A percentile compares a stretch with the other conserved stretches of the same genome.
phyloP scores from a whole-genome alignment of 169 alveolate genomes.

The Theileria annulata region DNA sequence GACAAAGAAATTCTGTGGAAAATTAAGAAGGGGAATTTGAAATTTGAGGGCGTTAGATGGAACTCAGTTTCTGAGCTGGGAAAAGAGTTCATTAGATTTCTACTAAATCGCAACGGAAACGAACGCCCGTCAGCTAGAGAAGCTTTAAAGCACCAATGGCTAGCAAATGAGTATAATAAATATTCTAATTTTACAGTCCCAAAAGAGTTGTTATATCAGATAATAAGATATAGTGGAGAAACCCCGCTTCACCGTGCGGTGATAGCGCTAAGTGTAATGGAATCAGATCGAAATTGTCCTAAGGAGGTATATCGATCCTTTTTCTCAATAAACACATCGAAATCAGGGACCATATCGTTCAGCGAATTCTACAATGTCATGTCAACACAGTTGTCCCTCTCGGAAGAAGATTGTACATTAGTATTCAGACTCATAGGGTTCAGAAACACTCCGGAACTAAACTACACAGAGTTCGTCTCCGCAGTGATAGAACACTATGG shows the following conservation, averaged over 20 bases:
- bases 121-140: slow-evolving; percentile 49
- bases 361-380: slow-evolving; percentile 40
- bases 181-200: slow-evolving; percentile 25
- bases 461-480: slow-evolving; percentile 59
- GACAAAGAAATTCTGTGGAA: slow-evolving; percentile 72
- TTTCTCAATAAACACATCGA: slow-evolving; percentile 52
- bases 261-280: slow-evolving; percentile 46
- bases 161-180: slow-evolving; percentile 22
- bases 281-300: slow-evolving; percentile 39
- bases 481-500: slow-evolving; percentile 52
- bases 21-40: slow-evolving; percentile 60
- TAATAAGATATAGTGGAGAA: slow-evolving; percentile 31
- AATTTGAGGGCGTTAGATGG: slow-evolving; percentile 64
- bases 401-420: slow-evolving; percentile 31
- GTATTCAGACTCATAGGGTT: slow-evolving; percentile 48
- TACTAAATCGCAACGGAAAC: slow-evolving; percentile 51
- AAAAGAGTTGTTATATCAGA: slow-evolving; percentile 37
- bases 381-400: slow-evolving; percentile 20
- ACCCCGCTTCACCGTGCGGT: slow-evolving; percentile 58
- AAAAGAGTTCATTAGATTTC: slow-evolving; percentile 49
- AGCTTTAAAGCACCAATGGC: slow-evolving; percentile 62
- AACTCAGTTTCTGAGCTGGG: slow-evolving; percentile 42
- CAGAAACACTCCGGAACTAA: slow-evolving; percentile 54
- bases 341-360: slow-evolving; percentile 48
- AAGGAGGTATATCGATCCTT: slow-evolving; percentile 41